These are phyloP conservation scores for Pilatotrama ljubarskyi DNA, from an alignment of 768 basidiomycete species.

Conservation along the genomic window DNA sequence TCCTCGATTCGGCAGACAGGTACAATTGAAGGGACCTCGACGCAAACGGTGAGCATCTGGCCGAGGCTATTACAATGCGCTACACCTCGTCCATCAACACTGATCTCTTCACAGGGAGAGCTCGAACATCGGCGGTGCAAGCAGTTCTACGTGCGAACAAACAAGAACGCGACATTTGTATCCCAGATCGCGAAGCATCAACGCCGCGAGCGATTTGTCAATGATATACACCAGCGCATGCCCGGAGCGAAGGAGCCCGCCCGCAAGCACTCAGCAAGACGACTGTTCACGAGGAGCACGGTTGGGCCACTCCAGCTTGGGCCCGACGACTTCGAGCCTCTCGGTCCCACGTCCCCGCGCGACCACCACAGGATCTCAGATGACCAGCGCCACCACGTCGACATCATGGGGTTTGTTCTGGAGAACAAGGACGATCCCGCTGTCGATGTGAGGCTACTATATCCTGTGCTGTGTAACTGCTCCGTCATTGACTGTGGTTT, in stretches of 20 bases:
- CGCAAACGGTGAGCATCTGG: slow-evolving; percentile 20
- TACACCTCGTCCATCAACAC: not conserved
- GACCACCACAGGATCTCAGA: no score
- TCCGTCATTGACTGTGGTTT: not conserved
- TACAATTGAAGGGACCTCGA: slow-evolving; percentile 9
- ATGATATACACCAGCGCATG: not conserved
- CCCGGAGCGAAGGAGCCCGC: no score
- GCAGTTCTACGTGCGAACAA: slow-evolving; percentile 4
- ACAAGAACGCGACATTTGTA: slow-evolving; percentile 11
- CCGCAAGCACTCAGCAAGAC: no score
- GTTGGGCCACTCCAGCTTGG: no score
- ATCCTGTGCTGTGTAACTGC: not conserved
- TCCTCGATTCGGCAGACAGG: not conserved
- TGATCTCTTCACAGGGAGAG: slow-evolving; percentile 15
- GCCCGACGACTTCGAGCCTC: no score
- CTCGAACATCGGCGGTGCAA: slow-evolving; percentile 17
- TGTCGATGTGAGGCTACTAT: not conserved
- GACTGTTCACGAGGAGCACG: no score
- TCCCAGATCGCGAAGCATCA: slow-evolving; percentile 20
- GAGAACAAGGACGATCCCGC: not conserved
- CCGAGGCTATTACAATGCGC: no score
- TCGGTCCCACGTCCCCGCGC: no score
- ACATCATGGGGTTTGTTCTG: not conserved
- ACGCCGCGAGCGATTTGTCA: slow-evolving; percentile 18
- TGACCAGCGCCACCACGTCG: not conserved